These are phyloP conservation scores for Rhododendron kiyosumense DNA, from an alignment of 148 eudicot genomes.

Conservation along the genomic window DNA sequence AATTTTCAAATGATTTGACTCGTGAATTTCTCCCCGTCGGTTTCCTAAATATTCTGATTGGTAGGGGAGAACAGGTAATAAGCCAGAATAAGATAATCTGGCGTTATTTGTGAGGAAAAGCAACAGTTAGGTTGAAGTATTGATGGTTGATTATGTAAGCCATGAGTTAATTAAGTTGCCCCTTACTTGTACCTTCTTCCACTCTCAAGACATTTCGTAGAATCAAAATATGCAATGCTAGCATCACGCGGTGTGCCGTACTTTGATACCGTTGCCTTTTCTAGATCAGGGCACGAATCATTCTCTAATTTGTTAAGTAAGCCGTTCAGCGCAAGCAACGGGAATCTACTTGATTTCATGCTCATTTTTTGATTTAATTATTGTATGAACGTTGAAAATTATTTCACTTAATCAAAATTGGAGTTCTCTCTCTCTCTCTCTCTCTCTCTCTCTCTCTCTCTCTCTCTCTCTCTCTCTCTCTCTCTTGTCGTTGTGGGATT, in stretches of 20 bases:
- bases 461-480: too few relatives aligned
- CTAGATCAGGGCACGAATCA: neutral
- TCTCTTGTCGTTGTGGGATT: neutral
- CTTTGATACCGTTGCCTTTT: neutral
- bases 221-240: neutral
- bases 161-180: neutral
- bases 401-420: neutral
- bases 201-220: neutral
- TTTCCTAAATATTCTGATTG: neutral
- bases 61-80: neutral
- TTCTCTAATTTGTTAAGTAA: neutral
- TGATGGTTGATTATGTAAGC: neutral
- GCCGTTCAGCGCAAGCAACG: neutral
- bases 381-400: neutral
- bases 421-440: neutral
- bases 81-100: neutral
- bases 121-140: neutral
- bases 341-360: neutral
- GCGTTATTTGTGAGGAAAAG: neutral
- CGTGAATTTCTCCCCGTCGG: neutral
- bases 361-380: neutral
- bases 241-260: neutral
- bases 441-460: too few relatives aligned
- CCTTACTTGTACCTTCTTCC: conserved; percentile 5
- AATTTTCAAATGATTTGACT: neutral